Conservation (phyloP, 345 rosid genomes). For the Leavenworthia alabamica region DNA sequence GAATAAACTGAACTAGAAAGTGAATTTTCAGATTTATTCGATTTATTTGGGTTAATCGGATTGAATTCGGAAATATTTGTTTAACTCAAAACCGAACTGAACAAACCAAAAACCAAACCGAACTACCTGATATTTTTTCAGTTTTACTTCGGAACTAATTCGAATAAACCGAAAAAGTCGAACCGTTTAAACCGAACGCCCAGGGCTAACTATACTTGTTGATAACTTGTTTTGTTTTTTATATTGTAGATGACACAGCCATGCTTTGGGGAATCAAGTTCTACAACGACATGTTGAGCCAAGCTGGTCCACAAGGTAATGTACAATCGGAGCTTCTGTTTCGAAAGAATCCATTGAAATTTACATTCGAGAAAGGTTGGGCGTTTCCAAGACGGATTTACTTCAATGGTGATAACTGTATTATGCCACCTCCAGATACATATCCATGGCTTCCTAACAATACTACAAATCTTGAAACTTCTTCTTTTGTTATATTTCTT, state of each 20-base stretch:
- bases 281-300: constrained; percentile 70
- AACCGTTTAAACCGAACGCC: too few relatives aligned
- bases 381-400: constrained; percentile 83
- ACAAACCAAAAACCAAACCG: too few relatives aligned
- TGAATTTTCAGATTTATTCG: too few relatives aligned
- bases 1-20: too few relatives aligned
- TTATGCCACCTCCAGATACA: constrained; percentile 78
- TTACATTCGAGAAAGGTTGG: constrained; percentile 85
- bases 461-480: constrained; percentile 29
- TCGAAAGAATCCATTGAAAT: constrained; percentile 50
- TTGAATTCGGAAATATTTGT: too few relatives aligned
- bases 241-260: constrained; percentile 67
- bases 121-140: too few relatives aligned
- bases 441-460: constrained; percentile 86
- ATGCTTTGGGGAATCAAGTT: constrained; percentile 74
- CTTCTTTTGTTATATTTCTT: constrained; percentile 17
- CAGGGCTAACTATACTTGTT: too few relatives aligned
- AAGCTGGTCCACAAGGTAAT: constrained; percentile 73
- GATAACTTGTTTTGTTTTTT: not conserved
- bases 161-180: too few relatives aligned
- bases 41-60: too few relatives aligned
- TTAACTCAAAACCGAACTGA: too few relatives aligned
- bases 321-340: constrained; percentile 85
- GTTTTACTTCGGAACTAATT: too few relatives aligned
- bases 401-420: constrained; percentile 85